Percentiles rank a stretch among this genome's conserved stretches.
These are phyloP conservation scores for Fraxinus americana DNA, from an alignment of 257 asterid genomes.

Conservation along the genomic window DNA sequence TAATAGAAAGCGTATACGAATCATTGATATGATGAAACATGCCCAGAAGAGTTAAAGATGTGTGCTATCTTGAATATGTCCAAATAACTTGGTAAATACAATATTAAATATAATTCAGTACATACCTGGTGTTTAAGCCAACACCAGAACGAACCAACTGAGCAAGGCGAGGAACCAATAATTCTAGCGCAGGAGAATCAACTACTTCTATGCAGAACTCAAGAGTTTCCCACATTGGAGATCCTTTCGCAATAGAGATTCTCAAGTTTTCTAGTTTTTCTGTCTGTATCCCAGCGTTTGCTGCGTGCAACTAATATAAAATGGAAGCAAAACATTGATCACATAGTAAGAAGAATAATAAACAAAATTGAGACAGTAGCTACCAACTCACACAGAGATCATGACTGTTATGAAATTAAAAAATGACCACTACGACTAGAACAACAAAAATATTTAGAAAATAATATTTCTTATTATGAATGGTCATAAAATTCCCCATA, in stretches of 20 bases:
- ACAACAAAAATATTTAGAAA: not conserved
- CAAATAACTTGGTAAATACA: not conserved
- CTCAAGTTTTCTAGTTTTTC: slow-evolving; percentile 92
- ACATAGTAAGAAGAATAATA: slow-evolving; percentile 16
- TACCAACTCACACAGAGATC: slow-evolving; percentile 19
- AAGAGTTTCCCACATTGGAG: slow-evolving; percentile 99
- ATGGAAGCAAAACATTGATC: slow-evolving; percentile 16
- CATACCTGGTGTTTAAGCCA: slow-evolving; percentile 94
- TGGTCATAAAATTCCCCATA: slow-evolving; percentile 34
- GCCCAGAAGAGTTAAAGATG: not conserved
- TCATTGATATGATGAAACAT: not conserved
- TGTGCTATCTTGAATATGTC: slow-evolving; percentile 14
- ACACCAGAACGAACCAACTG: slow-evolving; percentile 83
- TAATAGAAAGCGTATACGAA: not conserved
- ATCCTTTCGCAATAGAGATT: slow-evolving; percentile 86
- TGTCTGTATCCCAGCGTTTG: slow-evolving; percentile 87
- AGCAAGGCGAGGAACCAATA: slow-evolving; percentile 85
- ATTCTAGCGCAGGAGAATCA: slow-evolving; percentile 77
- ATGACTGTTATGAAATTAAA: slow-evolving; percentile 19
- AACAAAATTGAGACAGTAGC: slow-evolving; percentile 22
- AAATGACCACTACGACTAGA: not conserved
- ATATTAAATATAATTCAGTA: slow-evolving; percentile 14
- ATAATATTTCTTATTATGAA: not conserved
- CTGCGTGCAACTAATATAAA: slow-evolving; percentile 79
- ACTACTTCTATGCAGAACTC: slow-evolving; percentile 87